A percentile compares a stretch with the other conserved stretches of the same genome.
phyloP scores from a whole-genome alignment of 75 land plant genomes.

The Cupressus sempervirens region DNA sequence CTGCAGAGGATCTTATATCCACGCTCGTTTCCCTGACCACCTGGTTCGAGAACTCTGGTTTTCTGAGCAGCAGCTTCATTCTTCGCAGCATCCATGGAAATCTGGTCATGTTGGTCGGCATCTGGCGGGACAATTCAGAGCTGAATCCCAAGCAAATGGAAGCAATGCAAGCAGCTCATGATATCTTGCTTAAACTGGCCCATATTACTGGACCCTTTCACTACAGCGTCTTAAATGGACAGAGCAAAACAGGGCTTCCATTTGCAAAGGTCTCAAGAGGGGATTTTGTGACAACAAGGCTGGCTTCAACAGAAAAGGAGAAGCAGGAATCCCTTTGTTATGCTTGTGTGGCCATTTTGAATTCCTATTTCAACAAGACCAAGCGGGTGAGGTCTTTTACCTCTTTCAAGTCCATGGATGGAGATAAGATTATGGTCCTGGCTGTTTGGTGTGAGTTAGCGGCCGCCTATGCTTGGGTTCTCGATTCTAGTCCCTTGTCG shows the following conservation, averaged over 20 bases:
- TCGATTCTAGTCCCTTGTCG: slow-evolving; percentile 12
- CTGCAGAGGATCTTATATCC: slow-evolving; percentile 29
- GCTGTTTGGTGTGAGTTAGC: slow-evolving; percentile 42
- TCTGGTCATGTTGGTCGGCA: slow-evolving; percentile 46
- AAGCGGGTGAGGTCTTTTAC: slow-evolving; percentile 31
- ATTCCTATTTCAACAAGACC: slow-evolving; percentile 22
- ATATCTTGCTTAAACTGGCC: slow-evolving; percentile 19
- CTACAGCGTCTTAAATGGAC: slow-evolving; percentile 30
- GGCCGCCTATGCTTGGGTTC: slow-evolving; percentile 37
- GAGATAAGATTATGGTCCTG: slow-evolving; percentile 21
- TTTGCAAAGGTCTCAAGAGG: slow-evolving; percentile 28
- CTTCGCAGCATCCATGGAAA: slow-evolving; percentile 50
- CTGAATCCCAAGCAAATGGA: too few relatives aligned
- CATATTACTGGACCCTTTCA: slow-evolving; percentile 17
- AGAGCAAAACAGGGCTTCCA: slow-evolving; percentile 22
- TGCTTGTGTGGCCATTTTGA: slow-evolving; percentile 36
- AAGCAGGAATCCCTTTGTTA: slow-evolving; percentile 25
- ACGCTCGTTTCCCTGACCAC: slow-evolving; percentile 23
- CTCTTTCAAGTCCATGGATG: slow-evolving; percentile 24
- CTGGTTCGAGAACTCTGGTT: slow-evolving; percentile 29
- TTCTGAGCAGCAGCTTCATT: slow-evolving; percentile 23
- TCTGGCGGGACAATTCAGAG: slow-evolving; percentile 30
- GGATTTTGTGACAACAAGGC: slow-evolving; percentile 23
- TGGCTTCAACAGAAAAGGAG: neutral
- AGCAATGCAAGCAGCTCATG: neutral